phyloP scores from a whole-genome alignment of 139 green algal species.

The Chlamydomonas sphaeroides region DNA sequence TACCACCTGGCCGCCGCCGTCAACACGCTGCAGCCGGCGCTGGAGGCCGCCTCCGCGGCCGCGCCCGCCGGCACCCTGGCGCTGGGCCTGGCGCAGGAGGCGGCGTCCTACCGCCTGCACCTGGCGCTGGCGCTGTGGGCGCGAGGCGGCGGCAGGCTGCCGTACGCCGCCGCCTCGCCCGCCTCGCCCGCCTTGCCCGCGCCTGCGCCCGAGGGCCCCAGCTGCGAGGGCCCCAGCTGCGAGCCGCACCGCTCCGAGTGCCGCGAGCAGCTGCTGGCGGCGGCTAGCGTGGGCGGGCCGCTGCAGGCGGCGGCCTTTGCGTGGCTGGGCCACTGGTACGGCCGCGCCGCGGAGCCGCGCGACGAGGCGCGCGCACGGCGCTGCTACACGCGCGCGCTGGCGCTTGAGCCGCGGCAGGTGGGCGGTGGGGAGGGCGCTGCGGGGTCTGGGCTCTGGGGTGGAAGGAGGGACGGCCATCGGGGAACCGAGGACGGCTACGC shows the following conservation, averaged over 20 bases:
- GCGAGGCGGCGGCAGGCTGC: neutral
- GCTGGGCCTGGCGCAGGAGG: neutral
- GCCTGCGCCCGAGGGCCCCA: no score
- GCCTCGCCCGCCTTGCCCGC: neutral
- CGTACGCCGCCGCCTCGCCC: neutral
- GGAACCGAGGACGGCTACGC: no score
- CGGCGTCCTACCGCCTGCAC: conserved; percentile 36
- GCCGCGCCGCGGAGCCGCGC: conserved; percentile 46
- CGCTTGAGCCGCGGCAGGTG: conserved; percentile 74
- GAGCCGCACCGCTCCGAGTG: conserved; percentile 2
- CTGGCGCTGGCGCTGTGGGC: conserved; percentile 50
- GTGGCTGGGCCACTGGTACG: conserved; percentile 72
- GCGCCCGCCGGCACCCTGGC: conserved; percentile 1
- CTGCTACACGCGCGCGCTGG: conserved; percentile 78
- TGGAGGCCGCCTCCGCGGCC: conserved; percentile 12
- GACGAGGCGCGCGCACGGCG: conserved; percentile 62
- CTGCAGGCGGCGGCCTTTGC: conserved; percentile 74
- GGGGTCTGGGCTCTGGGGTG: no score
- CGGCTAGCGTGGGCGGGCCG: conserved; percentile 39
- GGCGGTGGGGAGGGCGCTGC: no score
- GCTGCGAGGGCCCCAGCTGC: neutral
- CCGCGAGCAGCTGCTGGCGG: conserved; percentile 28
- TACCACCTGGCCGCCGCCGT: conserved; percentile 47
- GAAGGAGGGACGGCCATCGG: no score
- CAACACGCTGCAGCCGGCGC: conserved; percentile 21